Base-by-base conservation (phyloP, 2,329 filamentous ascomycete species). In the Trichocomaceae sp. region DNA sequence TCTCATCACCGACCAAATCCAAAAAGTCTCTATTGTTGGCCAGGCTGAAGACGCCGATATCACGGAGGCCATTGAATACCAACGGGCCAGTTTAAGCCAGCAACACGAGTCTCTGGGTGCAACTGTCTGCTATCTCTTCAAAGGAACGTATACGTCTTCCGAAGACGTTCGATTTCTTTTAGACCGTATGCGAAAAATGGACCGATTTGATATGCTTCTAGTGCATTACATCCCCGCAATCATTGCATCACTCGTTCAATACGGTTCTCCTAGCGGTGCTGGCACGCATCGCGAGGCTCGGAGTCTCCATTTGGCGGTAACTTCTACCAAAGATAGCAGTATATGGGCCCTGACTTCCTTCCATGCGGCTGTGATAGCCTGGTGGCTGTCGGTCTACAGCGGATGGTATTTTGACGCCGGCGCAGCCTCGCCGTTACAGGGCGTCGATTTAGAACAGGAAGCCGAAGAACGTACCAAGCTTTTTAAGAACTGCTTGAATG, bases 311-410 rank as follows among this genome's bases (percentile, higher is more conserved):
- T 72, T 79, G 13, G 76, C 83, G 35, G 78, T 96, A 20, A 83
- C 86, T 60, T 79, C 81, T 37, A 79, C 81, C 17, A 75, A 82
- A 46, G 87, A 90, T 49, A 82, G 84, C 57, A 77, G 85, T 42
- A 74, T 79, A 15, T 96, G 90, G 88, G 77, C 80, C 20, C 69
- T 95, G 39, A 78, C 85, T 15, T 86, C 85, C 62, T 79, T 97
- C 12, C 86, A 91, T 63, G 88, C 91, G 46, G 86, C 89, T 3
- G 80, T 91, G 12, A 81, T 83, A 53, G 83, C 86, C 4, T 90
- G 88, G 80, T 99, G 93, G 93, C 80, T 96, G 47, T 86, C 89
- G 31, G 90, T 97, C 65, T 96, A 96, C 72, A 93, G 88, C 61
- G 89, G 90, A 2, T 88, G 90, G 77, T 96, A 91, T 67, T 79